Base-by-base conservation (phyloP, 2,329 filamentous ascomycete genomes). In the Colletotrichum somersetense region DNA sequence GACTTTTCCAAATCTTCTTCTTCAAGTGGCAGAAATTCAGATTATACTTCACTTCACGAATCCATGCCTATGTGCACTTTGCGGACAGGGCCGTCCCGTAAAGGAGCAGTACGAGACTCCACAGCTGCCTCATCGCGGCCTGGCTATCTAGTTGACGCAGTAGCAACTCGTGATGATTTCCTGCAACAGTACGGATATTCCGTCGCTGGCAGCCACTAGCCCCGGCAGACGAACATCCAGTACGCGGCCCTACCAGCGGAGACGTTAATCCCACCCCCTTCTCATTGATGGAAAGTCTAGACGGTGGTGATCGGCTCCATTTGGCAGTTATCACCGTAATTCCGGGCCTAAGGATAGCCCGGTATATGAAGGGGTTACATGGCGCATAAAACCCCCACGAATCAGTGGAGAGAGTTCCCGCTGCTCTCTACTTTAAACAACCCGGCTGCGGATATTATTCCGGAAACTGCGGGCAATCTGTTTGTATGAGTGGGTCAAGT, bases 321-420 rank as follows among this genome's bases (percentile, higher is more conserved):
- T 68, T 44, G 59, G 65, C 18, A 59, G 65, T 52, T 48, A 61
- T 72, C 65, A 42, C 44, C 30, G 56, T 20, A 46, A 64, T 59
- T 59, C 59, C 53, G 52, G 65, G 59, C 30, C 46, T n/a, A 63
- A 38, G 61, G 46, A 40, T 50, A 6, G 35, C 33, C 38, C 59
- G 58, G 30, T 63, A 72, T 66, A 72, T 72, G 65, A 72, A 72
- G 59, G 68, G 69, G 69, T 64, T 12, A 42, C 52, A 42, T 53
- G 63, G 53, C 40, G 59, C 69, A 59, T 62, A 55, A 64, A 48
- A 64, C 38, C 38, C 69, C 69, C 69, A 72, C 59, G 69, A 67
- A 71, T 67, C 65, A 68, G 65, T 59, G 65, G 65, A 48, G 44
- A 55, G 44, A 38, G 38, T 23, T 38, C 40, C 69, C 65, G 63